Conservation (phyloP, 352 stramenopile species). For the Phytophthora uliginosa region DNA sequence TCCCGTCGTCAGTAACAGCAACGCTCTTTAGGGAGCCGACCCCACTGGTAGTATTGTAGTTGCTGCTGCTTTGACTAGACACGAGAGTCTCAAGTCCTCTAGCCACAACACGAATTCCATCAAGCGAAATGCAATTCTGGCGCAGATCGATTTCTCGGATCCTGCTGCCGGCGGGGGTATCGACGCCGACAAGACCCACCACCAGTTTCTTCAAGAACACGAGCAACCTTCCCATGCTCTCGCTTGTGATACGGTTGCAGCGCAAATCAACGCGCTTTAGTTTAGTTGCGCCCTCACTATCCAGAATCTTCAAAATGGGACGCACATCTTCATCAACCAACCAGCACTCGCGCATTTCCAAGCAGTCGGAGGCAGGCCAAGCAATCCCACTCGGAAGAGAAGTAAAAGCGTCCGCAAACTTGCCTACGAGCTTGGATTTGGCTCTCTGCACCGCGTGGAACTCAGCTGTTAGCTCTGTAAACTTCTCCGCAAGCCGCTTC, state of each 20-base stretch:
- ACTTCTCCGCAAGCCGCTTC: conserved; percentile 38
- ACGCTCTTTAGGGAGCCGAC: conserved; percentile 42
- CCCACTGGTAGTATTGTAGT: neutral
- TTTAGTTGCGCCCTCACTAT: conserved; percentile 21
- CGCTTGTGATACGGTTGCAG: conserved; percentile 67
- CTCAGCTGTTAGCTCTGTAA: conserved; percentile 53
- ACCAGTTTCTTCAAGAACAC: conserved; percentile 38
- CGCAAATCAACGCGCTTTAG: conserved; percentile 63
- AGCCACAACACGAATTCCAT: conserved; percentile 67
- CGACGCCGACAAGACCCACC: neutral
- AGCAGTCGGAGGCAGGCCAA: conserved; percentile 22
- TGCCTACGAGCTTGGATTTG: conserved; percentile 55
- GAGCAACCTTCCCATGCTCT: conserved; percentile 49
- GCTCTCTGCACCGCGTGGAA: conserved; percentile 49
- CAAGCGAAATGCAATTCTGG: conserved; percentile 77
- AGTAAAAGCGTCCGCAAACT: conserved; percentile 43
- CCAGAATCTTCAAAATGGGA: conserved; percentile 52
- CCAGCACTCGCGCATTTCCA: conserved; percentile 65
- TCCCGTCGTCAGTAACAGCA: conserved; percentile 52
- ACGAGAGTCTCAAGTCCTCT: conserved; percentile 56
- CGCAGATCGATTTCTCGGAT: conserved; percentile 70
- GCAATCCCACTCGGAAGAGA: neutral
- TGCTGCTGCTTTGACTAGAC: conserved; percentile 7
- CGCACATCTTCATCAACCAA: conserved; percentile 62
- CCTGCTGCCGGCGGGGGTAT: neutral